These are phyloP conservation scores for Auriscalpium orientale DNA, from an alignment of 768 basidiomycete genomes.

Conservation along the genomic window DNA sequence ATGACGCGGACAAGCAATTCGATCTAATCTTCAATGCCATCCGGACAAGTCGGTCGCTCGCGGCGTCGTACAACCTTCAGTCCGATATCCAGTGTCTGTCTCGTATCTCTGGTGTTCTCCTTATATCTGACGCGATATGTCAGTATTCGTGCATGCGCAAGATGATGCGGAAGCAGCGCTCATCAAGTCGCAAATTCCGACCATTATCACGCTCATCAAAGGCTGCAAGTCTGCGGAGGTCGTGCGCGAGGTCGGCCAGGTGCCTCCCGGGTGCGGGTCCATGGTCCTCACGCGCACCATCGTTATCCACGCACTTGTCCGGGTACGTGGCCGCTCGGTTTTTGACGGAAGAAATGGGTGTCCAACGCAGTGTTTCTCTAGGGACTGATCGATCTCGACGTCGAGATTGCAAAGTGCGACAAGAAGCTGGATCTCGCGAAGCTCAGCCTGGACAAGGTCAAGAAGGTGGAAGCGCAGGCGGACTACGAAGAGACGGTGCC, in stretches of 20 bases:
- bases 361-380: slow-evolving; percentile 22
- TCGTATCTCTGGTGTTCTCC: not conserved
- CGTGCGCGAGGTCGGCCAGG: slow-evolving; percentile 51
- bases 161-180: slow-evolving; percentile 53
- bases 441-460: slow-evolving; percentile 67
- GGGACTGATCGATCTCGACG: slow-evolving; percentile 87
- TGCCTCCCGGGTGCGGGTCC: slow-evolving; percentile 86
- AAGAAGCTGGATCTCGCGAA: slow-evolving; percentile 79
- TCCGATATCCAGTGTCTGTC: slow-evolving; percentile 71
- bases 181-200: slow-evolving; percentile 64
- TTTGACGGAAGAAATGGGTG: not conserved
- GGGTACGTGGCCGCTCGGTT: slow-evolving; percentile 40
- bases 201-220: slow-evolving; percentile 79
- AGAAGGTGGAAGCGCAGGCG: slow-evolving; percentile 60
- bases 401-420: slow-evolving; percentile 81
- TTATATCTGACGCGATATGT: slow-evolving; percentile 2
- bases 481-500: slow-evolving; percentile 82
- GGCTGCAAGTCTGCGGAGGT: slow-evolving; percentile 75
- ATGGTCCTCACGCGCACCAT: slow-evolving; percentile 69
- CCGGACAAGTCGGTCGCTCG: slow-evolving; percentile 74
- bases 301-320: slow-evolving; percentile 76
- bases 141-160: slow-evolving; percentile 76
- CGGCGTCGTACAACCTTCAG: slow-evolving; percentile 85
- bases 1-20: slow-evolving; percentile 76
- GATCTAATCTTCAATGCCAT: slow-evolving; percentile 77